Conservation (phyloP, 176 grass and related monocot species). For the Hsuehochloa calcarea region DNA sequence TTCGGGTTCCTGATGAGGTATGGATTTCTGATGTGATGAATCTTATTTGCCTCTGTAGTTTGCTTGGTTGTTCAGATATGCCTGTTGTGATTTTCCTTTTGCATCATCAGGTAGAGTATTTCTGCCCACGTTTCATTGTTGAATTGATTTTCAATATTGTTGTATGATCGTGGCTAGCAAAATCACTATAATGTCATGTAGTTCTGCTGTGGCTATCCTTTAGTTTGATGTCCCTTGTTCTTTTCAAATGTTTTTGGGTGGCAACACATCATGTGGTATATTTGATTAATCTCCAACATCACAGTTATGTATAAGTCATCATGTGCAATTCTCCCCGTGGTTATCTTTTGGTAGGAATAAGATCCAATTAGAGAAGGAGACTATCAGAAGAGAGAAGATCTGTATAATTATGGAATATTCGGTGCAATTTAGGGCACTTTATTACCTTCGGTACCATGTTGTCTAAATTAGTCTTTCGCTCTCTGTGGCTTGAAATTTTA, state of each 20-base stretch:
- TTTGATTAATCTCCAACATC: background rate
- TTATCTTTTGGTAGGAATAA: too few relatives aligned
- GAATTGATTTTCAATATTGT: background rate
- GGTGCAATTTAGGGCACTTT: too few relatives aligned
- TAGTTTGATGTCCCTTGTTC: background rate
- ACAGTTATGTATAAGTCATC: background rate
- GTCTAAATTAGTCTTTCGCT: background rate
- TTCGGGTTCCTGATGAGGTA: conserved; percentile 98
- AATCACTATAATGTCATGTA: background rate
- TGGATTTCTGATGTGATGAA: background rate
- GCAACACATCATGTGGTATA: too few relatives aligned
- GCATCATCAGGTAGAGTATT: background rate
- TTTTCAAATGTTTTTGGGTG: background rate
- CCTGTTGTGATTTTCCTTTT: background rate
- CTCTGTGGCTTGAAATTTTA: background rate
- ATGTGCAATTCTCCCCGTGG: background rate
- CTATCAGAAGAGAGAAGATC: too few relatives aligned
- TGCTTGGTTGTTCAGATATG: background rate
- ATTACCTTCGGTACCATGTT: background rate
- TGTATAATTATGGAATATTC: too few relatives aligned
- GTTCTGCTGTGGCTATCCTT: background rate
- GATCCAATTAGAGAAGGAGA: too few relatives aligned
- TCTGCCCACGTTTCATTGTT: background rate
- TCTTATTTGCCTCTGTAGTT: background rate
- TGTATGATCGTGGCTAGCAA: background rate